These are phyloP conservation scores for Pseudopithomyces maydicus DNA, from an alignment of 2,329 filamentous ascomycete species.

Conservation along the genomic window DNA sequence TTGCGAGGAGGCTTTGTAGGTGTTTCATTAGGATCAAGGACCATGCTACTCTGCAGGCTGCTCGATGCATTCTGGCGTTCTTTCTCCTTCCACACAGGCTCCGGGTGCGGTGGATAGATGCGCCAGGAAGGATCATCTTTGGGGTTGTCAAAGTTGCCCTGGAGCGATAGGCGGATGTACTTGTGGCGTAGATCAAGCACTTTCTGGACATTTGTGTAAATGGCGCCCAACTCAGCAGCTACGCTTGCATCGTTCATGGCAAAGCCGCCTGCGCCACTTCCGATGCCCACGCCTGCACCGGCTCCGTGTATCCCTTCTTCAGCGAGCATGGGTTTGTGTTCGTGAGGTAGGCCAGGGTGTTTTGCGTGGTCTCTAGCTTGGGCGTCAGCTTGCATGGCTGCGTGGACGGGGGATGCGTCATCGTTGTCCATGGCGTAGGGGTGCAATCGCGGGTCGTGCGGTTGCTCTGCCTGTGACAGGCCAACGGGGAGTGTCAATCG, in stretches of 20 bases:
- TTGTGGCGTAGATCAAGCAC: slow-evolving; percentile 87
- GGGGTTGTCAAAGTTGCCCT: slow-evolving; percentile 83
- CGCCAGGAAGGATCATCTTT: slow-evolving; percentile 82
- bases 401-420: slow-evolving; percentile 16
- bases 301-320: slow-evolving; percentile 63
- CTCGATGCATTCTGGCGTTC: slow-evolving; percentile 46
- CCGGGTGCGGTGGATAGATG: slow-evolving; percentile 89
- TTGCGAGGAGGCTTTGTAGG: slow-evolving; percentile 67
- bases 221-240: slow-evolving; percentile 79
- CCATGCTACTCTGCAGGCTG: slow-evolving; percentile 46
- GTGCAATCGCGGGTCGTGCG: slow-evolving; percentile 31
- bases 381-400: slow-evolving; percentile 52
- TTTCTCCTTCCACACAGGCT: slow-evolving; percentile 80
- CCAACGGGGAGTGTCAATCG: slow-evolving; percentile 31
- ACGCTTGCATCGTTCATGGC: slow-evolving; percentile 78
- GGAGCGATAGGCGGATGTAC: slow-evolving; percentile 84
- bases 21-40: slow-evolving; percentile 38
- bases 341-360: slow-evolving; percentile 60
- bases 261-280: slow-evolving; percentile 66
- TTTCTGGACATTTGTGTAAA: slow-evolving; percentile 89
- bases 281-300: slow-evolving; percentile 64
- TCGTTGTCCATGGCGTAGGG: slow-evolving; percentile 19
- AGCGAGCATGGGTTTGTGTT: slow-evolving; percentile 60
- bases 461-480: slow-evolving; percentile 36
- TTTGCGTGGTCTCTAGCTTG: slow-evolving; percentile 55